phyloP scores from a whole-genome alignment of 2,329 filamentous ascomycete species.

The Stromatinia cepivora region DNA sequence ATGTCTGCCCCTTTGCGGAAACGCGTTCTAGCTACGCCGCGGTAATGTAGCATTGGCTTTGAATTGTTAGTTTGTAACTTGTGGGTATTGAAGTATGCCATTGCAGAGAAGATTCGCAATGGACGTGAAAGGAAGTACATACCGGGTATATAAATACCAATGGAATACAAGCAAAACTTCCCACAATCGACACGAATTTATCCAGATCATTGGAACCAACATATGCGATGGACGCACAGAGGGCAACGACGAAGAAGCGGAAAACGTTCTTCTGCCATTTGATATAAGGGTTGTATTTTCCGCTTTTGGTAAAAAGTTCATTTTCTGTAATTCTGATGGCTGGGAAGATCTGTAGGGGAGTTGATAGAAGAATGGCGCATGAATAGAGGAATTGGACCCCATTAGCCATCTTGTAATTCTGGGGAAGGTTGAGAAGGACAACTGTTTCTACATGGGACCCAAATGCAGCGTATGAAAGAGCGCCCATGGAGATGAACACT shows the following conservation, averaged over 20 bases:
- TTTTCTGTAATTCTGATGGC: constrained; percentile 97
- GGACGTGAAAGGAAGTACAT: constrained; percentile 46
- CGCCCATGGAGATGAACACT: constrained; percentile 87
- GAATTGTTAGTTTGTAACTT: constrained; percentile 21
- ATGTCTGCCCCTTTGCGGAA: constrained; percentile 73
- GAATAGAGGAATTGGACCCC: constrained; percentile 96
- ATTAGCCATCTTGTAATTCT: constrained; percentile 94
- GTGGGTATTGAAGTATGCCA: neutral
- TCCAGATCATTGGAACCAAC: constrained; percentile 89
- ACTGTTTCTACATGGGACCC: constrained; percentile 95
- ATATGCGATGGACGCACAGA: constrained; percentile 88
- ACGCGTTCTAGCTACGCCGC: constrained; percentile 69
- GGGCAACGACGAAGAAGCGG: constrained; percentile 85
- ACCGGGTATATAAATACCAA: constrained; percentile 97
- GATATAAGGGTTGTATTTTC: constrained; percentile 97
- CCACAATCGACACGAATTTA: constrained; percentile 95
- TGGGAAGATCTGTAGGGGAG: constrained; percentile 94
- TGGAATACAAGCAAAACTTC: constrained; percentile 96
- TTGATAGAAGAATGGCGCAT: constrained; percentile 93
- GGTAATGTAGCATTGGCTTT: constrained; percentile 87
- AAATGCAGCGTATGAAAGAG: constrained; percentile 92
- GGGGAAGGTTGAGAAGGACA: constrained; percentile 91
- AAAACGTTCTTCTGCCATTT: constrained; percentile 99
- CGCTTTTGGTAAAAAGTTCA: constrained; percentile 86
- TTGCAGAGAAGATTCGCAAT: neutral